Percentiles rank a stretch among this genome's conserved stretches.
Evolutionary conservation across 2,329 filamentous ascomycete genomes (phyloP).

Genomic region (Bipolaris victoriae): DNA sequence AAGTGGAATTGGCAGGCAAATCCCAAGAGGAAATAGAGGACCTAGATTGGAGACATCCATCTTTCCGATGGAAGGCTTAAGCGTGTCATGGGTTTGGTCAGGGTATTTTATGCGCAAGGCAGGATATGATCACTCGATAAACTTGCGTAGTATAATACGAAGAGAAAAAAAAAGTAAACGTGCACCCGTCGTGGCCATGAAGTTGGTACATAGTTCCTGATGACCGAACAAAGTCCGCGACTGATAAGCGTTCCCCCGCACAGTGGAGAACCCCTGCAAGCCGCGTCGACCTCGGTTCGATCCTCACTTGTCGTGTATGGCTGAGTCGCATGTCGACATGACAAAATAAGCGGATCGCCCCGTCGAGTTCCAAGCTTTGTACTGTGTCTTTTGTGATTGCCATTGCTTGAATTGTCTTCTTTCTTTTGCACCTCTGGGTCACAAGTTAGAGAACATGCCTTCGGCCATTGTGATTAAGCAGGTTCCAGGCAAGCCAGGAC

Average conservation of each 20-base stretch:
- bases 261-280: neutral
- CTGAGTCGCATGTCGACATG: slow-evolving; percentile 16
- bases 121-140: no score
- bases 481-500: slow-evolving; percentile 80
- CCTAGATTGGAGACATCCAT: slow-evolving; percentile 60
- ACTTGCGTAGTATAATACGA: neutral
- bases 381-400: neutral
- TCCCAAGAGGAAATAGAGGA: slow-evolving; percentile 39
- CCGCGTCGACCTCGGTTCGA: slow-evolving; percentile 19
- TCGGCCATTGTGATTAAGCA: slow-evolving; percentile 69
- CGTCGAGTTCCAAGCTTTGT: neutral
- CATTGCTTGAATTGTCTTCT: neutral
- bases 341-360: neutral
- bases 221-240: slow-evolving; percentile 4
- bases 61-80: slow-evolving; percentile 64
- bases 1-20: slow-evolving; percentile 62
- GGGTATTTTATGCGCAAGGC: no score
- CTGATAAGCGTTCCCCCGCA: slow-evolving; percentile 15
- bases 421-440: neutral
- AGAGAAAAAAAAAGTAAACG: neutral
- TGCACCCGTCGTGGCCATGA: neutral
- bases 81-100: neutral
- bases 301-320: slow-evolving; percentile 7
- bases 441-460: slow-evolving; percentile 48
- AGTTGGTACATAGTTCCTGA: neutral